Base-by-base conservation (phyloP, 1,284 basidiomycete species). In the Boletus sp. region DNA sequence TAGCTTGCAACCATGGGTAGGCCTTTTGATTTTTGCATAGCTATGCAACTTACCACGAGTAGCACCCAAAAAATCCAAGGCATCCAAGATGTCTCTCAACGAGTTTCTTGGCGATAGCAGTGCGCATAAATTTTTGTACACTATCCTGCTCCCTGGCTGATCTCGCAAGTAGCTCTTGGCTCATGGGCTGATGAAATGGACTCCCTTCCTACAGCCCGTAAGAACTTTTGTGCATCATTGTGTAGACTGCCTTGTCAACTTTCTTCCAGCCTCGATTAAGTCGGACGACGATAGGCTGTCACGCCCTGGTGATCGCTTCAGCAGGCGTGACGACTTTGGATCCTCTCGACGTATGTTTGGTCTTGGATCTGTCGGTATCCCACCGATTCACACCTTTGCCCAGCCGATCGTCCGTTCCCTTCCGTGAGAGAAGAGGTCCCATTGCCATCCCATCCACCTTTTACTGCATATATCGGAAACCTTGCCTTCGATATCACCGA, bases 121-220 rank as follows among this genome's bases (percentile, higher is more conserved):
- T 93, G 65, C 74, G 88, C 77, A 62, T 53, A 59, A 61, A 59
- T 42, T 73, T 72, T 67, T 46, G 36, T 55, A 39, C 33, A 35
- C 42, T 37, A 41, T 29, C 13, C 22, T 31, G 49, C 58, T 62
- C 57, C 43, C n/a, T 52, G 62, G 63, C 56, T 65, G 59, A 69
- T 59, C 50, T 42, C 59, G 61, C 54, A 41, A 62, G 7, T 42
- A 92, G 91, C 85, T 59, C 77, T 91, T 56, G 93, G 93, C 70
- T 94, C 92, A 70, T 97, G 94, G 94, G 94, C 95, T n/a, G 94
- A 96, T 73, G 94, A 96, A 74, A 94, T 96, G 91, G 94, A 96
- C 62, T 69, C 82, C 44, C 81, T 97, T 59, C 94, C 94, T 27
- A 88, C 85, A 66, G 94, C 92, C 70, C 94, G 94, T 96, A 76